Evolutionary conservation across 139 green algal species (phyloP), one percentile per base, ranked within the genome.

Genomic region (Spirogloea muscicola): DNA sequence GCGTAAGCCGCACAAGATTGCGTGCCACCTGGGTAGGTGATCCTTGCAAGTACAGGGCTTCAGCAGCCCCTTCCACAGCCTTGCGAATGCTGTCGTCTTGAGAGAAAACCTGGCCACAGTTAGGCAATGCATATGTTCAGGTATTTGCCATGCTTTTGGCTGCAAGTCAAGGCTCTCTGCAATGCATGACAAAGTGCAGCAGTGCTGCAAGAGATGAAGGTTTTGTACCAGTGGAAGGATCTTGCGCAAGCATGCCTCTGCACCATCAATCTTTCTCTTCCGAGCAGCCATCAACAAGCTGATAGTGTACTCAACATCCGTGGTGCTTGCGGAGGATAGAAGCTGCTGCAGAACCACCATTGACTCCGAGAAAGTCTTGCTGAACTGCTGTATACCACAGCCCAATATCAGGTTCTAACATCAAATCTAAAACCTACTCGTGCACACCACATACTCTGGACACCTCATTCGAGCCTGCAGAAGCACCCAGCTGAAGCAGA

Each of bases 71-170:
- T 52, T 92, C 74, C 6, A 95, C 89, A 2, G 87, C 84, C 18
- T 91, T 80, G 49, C 85, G 86, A 18, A 88, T 79, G 44, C 76
- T 76, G 62, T 88, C 81, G 58, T 96, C 90, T 21, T 79, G 73
- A 18, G 84, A 88, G 80, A 96, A 96, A 9, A 96, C 80, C 36
- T 96, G 87, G n/a, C n/a, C n/a, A n/a, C n/a, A n/a, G n/a, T n/a
- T n/a, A n/a, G n/a, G n/a, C n/a, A n/a, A n/a, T n/a, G n/a, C n/a
- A n/a, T n/a, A n/a, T n/a, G n/a, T n/a, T n/a, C n/a, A n/a, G n/a
- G n/a, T n/a, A n/a, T n/a, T n/a, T n/a, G n/a, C n/a, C n/a, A n/a
- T n/a, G n/a, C n/a, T n/a, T n/a, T n/a, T n/a, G n/a, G n/a, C n/a
- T n/a, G n/a, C n/a, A n/a, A n/a, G n/a, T n/a, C n/a, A n/a, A n/a